Evolutionary conservation across 306 rosid species (phyloP), one percentile per base, ranked within the genome.

Genomic region (Lathyrus tuberosus): DNA sequence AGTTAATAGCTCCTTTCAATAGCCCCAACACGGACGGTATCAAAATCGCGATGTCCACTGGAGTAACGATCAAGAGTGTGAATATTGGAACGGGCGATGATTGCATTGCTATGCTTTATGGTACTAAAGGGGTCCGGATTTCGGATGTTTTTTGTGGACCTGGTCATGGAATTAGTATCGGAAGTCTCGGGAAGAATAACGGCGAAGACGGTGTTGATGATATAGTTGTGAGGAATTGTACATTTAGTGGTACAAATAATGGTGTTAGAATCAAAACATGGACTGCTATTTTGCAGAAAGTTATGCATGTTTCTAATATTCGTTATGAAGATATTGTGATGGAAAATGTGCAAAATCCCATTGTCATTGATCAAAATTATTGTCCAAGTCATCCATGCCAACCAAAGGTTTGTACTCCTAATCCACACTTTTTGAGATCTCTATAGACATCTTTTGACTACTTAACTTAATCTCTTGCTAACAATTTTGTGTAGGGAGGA

Each of bases 21-120:
- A 90, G 91, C 28, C 87, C 86, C 0, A 90, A 90, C 81, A 88
- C 97, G 0, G 97, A 90, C 17, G 97, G 95, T 38, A 90, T 88
- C 43, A 90, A 90, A 61, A 88, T 88, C 0, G 84, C 80, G 1
- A 15, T 0, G 15, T 84, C 95, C 0, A 1, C 37, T 4, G 42
- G 68, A 5, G 69, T 86, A 18, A 60, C 49, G 6, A 83, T 88
- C 62, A 28, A 76, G 4, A 38, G n/a, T 13, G 52, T 73, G 0
- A 18, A 2, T 0, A 86, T 90, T 1, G 47, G 76, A 18, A 90
- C 92, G 0, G 92, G 95, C 0, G 97, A 90, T 16, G 92, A 90
- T 8, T 90, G 90, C 46, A 44, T 88, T 22, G 78, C 92, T 2
- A 73, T 90, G 42, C 7, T 88, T 20, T 65, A 80, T 0, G 95